These are phyloP conservation scores for Cladorrhinum sp. DNA, from an alignment of 2,329 filamentous ascomycete genomes.

Conservation along the genomic window DNA sequence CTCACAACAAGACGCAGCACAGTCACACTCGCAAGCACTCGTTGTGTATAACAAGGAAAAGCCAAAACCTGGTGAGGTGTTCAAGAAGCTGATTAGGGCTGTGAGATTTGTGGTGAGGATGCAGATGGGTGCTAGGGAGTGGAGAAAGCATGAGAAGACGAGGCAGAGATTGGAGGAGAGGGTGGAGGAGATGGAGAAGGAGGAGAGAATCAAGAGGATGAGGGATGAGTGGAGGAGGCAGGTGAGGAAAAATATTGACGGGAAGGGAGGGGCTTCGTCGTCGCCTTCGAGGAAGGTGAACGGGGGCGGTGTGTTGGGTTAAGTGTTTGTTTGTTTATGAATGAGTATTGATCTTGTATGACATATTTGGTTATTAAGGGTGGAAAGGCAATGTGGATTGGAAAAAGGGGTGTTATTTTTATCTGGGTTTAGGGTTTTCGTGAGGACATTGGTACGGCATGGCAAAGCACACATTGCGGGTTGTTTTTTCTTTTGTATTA, in stretches of 20 bases:
- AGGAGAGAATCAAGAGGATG: conserved; percentile 41
- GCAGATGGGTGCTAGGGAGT: conserved; percentile 46
- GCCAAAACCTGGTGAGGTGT: conserved; percentile 28
- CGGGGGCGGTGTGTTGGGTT: neutral
- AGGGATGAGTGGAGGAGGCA: conserved; percentile 36
- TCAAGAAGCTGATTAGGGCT: conserved; percentile 45
- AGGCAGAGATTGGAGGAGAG: conserved; percentile 48
- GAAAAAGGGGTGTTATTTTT: no score
- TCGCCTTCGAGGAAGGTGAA: neutral
- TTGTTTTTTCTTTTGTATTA: no score
- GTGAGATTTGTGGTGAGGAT: conserved; percentile 53
- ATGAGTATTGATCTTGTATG: neutral
- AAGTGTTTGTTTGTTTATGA: neutral
- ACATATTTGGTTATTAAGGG: neutral
- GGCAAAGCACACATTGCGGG: no score
- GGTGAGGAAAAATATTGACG: neutral
- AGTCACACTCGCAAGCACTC: neutral
- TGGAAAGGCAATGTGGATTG: no score
- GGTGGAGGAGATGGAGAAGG: conserved; percentile 45
- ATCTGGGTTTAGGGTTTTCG: no score
- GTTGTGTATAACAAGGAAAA: conserved; percentile 10
- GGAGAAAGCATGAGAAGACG: conserved; percentile 51
- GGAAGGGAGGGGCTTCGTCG: neutral
- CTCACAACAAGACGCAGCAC: neutral
- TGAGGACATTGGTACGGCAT: no score